Evolutionary conservation across 2,329 filamentous ascomycete genomes (phyloP), one percentile per base, ranked within the genome.

Genomic region (Xylaria sp.): DNA sequence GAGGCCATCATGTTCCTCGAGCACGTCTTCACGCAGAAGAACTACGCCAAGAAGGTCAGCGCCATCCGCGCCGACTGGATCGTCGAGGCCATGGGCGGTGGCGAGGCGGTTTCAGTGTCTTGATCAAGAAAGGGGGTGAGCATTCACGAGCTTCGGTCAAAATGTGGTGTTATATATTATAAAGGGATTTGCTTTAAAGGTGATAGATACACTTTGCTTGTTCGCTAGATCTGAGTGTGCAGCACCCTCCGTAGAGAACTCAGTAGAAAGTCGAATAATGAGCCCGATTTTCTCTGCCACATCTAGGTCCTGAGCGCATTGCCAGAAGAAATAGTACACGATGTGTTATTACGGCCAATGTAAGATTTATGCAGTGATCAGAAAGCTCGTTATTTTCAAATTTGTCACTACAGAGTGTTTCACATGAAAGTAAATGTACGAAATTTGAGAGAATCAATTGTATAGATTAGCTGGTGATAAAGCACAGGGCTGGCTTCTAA

Each of bases 1-100:
- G 89, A 90, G 78, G 89, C 88, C 3, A 90, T 91, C 76, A 89
- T 91, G 88, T 91, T 90, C 70, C 77, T 91, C 10, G 89, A 91
- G 72, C 87, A 91, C 72, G 88, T 91, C 0, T 91, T 87, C 73
- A 91, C 89, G 0, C 85, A 85, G 63, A 90, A 89, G 80, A 91
- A 88, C 74, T 91, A 91, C 69, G 89, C 87, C 0, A 90, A 90
- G 77, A 90, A 89, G 77, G 89, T 91, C 69, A 90, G 87, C 78
- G 85, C 84, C 0, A 84, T 91, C 18, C 86, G 89, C 69, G 86
- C 85, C 0, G 80, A 84, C 31, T 91, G 89, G 89, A 87, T 91
- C 18, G 78, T 83, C 0, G 85, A 88, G 72, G 84, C 83, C 1
- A 72, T 78, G 68, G 72, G 69, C 5, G 67, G 71, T 51, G 28